phyloP scores from a whole-genome alignment of 2,329 filamentous ascomycete genomes.

The Botrytis deweyae region DNA sequence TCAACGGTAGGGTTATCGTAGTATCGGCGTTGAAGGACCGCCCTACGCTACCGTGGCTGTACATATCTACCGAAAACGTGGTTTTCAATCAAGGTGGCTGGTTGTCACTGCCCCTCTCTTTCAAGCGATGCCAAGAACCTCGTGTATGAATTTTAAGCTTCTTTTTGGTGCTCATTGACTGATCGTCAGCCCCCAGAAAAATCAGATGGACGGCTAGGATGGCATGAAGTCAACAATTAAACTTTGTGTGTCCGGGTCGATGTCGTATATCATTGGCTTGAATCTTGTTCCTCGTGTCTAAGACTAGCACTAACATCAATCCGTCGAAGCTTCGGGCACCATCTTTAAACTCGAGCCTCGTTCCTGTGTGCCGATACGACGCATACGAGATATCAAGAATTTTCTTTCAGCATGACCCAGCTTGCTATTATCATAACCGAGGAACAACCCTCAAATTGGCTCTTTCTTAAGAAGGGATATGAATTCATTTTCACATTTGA shows the following conservation, averaged over 20 bases:
- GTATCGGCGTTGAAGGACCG: not conserved
- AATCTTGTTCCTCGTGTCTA: not conserved
- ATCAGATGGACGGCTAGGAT: not conserved
- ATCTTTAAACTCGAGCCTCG: not conserved
- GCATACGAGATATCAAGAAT: not conserved
- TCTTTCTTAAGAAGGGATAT: not conserved
- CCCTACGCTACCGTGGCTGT: not conserved
- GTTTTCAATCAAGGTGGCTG: not conserved
- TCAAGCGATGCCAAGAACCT: not conserved
- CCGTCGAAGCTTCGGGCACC: not conserved
- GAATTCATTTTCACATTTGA: not conserved
- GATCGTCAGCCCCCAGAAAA: not conserved
- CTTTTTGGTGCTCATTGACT: not conserved
- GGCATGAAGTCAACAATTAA: not conserved
- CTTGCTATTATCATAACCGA: not conserved
- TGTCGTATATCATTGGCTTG: not conserved
- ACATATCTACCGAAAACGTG: not conserved
- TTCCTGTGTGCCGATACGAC: not conserved
- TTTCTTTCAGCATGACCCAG: not conserved
- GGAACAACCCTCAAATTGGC: not conserved
- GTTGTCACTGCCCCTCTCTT: not conserved
- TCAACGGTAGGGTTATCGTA: not conserved
- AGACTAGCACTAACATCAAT: not conserved
- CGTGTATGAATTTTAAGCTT: not conserved
- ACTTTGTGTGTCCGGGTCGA: not conserved